phyloP scores from a whole-genome alignment of 2,329 filamentous ascomycete genomes.

The Alternaria gansuensis region DNA sequence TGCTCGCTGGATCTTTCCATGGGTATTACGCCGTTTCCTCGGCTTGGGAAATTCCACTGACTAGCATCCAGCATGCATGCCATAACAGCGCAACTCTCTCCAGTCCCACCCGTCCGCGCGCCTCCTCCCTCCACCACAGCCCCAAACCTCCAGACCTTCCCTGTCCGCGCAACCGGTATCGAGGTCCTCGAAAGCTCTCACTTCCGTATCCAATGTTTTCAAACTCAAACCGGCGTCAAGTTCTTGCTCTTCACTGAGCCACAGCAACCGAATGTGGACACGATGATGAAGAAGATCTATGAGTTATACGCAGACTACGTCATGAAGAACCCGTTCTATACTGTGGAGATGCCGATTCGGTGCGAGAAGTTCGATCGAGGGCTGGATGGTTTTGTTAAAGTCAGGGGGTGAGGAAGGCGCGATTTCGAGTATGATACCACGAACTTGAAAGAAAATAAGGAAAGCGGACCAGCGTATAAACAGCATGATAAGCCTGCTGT shows the following conservation, averaged over 20 bases:
- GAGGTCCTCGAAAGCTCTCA: constrained; percentile 94
- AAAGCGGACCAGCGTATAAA: not conserved
- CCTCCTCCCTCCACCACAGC: constrained; percentile 36
- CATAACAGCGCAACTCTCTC: constrained; percentile 61
- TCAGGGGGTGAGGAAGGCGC: constrained; percentile 40
- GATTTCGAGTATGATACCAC: constrained; percentile 1
- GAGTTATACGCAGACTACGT: constrained; percentile 96
- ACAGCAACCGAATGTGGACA: constrained; percentile 85
- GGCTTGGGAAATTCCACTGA: constrained; percentile 1
- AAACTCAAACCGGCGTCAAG: constrained; percentile 91
- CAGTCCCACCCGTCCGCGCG: constrained; percentile 37
- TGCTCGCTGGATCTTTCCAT: constrained; percentile 96
- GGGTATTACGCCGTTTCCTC: constrained; percentile 65
- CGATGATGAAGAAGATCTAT: constrained; percentile 84
- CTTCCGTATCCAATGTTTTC: constrained; percentile 96
- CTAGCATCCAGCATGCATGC: constrained; percentile 65
- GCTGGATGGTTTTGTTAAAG: constrained; percentile 78
- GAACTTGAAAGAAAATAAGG: not conserved
- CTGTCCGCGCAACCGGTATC: constrained; percentile 71
- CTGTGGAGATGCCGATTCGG: constrained; percentile 94
- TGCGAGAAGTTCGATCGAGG: constrained; percentile 95
- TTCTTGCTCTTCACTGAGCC: constrained; percentile 95
- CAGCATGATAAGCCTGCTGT: not conserved
- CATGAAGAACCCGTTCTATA: constrained; percentile 99
- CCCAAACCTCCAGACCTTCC: constrained; percentile 49